Evolutionary conservation across 2,329 filamentous ascomycete genomes (phyloP).

Genomic region (Amesomyces nigricolor): DNA sequence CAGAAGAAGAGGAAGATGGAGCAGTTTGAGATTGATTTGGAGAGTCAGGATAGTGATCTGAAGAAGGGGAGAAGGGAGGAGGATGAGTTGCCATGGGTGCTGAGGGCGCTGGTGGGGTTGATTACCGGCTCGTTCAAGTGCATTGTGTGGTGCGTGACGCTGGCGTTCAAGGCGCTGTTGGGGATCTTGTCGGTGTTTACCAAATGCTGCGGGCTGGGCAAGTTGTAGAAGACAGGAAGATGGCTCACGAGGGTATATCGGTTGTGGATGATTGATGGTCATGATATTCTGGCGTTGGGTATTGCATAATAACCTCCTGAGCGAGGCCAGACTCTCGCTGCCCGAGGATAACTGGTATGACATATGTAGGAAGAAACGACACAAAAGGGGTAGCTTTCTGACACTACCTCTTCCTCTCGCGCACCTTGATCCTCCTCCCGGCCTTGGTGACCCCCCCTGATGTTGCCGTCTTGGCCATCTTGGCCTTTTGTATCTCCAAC

Average conservation of each 20-base stretch:
- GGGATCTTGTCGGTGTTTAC: conserved; percentile 17
- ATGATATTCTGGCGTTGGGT: conserved; percentile 21
- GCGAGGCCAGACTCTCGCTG: conserved; percentile 18
- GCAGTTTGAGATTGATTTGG: conserved; percentile 56
- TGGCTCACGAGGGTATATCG: conserved; percentile 1
- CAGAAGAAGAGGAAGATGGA: conserved; percentile 40
- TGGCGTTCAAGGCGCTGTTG: conserved; percentile 48
- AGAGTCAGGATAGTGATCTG: conserved; percentile 51
- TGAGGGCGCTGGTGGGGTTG: conserved; percentile 46
- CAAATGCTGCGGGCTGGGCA: conserved; percentile 24
- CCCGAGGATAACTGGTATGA: background rate
- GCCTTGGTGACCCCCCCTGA: conserved; percentile 53
- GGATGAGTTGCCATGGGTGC: conserved; percentile 46
- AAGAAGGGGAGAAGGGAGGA: conserved; percentile 34
- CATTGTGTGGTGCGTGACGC: conserved; percentile 52
- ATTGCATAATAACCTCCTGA: conserved; percentile 16
- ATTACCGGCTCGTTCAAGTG: conserved; percentile 51
- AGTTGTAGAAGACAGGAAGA: conserved; percentile 13
- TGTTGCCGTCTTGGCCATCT: conserved; percentile 61
- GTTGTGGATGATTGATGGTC: conserved; percentile 10
- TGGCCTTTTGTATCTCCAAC: conserved; percentile 54
- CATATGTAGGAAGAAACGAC: conserved; percentile 1
- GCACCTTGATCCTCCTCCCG: conserved; percentile 58
- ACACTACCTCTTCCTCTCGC: conserved; percentile 53
- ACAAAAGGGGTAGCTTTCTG: conserved; percentile 15